A percentile compares a stretch with the other conserved stretches of the same genome.
These are phyloP conservation scores for Aspergillus ibericus DNA, from an alignment of 2,329 filamentous ascomycete species.

Conservation along the genomic window DNA sequence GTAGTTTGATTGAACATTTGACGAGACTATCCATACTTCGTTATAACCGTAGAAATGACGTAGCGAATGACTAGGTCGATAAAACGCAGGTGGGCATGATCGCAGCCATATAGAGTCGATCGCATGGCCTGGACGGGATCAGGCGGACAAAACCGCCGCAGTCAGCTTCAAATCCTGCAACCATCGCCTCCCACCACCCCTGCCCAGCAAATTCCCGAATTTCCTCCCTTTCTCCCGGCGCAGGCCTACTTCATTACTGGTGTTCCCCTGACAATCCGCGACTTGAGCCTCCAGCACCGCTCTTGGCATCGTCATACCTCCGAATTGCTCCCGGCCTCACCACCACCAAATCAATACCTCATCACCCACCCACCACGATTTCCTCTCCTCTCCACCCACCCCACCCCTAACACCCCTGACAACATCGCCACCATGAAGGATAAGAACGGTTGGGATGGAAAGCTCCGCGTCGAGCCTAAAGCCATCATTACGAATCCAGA, in stretches of 20 bases:
- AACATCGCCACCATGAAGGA: slow-evolving; percentile 41
- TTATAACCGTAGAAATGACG: background rate
- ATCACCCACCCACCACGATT: background rate
- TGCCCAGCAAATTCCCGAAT: background rate
- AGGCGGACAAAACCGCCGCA: background rate
- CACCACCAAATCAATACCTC: background rate
- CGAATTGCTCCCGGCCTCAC: background rate
- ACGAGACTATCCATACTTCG: background rate
- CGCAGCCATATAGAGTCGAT: background rate
- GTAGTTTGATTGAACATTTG: slow-evolving; percentile 2
- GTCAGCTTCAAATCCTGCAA: background rate
- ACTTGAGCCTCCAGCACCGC: background rate
- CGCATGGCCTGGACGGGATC: background rate
- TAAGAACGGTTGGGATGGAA: slow-evolving; percentile 49
- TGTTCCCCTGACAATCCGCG: background rate
- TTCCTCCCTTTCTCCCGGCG: background rate
- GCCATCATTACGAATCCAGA: slow-evolving; percentile 73
- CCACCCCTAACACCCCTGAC: too few species aligned
- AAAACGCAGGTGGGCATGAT: background rate
- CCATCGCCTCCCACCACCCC: background rate
- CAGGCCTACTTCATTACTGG: background rate
- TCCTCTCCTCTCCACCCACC: background rate
- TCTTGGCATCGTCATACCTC: slow-evolving; percentile 6
- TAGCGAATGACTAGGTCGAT: background rate
- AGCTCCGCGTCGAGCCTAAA: slow-evolving; percentile 63